These are phyloP conservation scores for Monosporascus cannonballus DNA, from an alignment of 2,329 filamentous ascomycete species.

Conservation along the genomic window DNA sequence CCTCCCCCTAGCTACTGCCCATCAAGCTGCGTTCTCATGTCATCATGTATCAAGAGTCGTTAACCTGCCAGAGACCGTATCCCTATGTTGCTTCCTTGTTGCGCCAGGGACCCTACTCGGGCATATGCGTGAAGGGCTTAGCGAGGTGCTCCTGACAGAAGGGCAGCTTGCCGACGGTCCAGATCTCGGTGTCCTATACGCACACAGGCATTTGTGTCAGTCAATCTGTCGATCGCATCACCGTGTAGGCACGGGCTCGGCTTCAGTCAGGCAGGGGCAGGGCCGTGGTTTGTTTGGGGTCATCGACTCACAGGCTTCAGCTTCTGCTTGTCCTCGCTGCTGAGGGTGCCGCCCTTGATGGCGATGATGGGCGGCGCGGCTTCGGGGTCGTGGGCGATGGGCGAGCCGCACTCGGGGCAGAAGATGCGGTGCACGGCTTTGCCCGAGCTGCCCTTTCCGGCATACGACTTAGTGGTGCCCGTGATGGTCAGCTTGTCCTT, in stretches of 20 bases:
- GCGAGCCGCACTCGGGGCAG: slow-evolving; percentile 63
- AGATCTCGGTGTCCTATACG: slow-evolving; percentile 58
- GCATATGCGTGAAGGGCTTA: slow-evolving; percentile 60
- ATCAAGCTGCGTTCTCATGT: no score
- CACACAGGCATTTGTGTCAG: slow-evolving; percentile 2
- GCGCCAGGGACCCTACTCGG: slow-evolving; percentile 34
- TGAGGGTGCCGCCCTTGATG: slow-evolving; percentile 60
- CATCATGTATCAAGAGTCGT: no score
- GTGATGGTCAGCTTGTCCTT: slow-evolving; percentile 60
- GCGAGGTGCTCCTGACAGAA: slow-evolving; percentile 62
- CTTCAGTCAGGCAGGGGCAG: background rate
- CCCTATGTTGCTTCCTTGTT: slow-evolving; percentile 1
- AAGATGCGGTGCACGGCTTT: slow-evolving; percentile 62
- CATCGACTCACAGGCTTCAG: slow-evolving; percentile 52
- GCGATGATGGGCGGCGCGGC: slow-evolving; percentile 65
- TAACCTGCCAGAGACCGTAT: no score
- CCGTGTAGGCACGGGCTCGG: background rate
- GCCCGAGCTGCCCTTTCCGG: slow-evolving; percentile 54
- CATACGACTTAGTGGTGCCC: slow-evolving; percentile 59
- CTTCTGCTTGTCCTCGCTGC: slow-evolving; percentile 58
- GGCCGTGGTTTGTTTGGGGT: background rate
- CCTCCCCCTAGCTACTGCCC: no score
- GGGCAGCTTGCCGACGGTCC: slow-evolving; percentile 62
- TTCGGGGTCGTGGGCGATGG: slow-evolving; percentile 65
- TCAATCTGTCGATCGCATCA: slow-evolving; percentile 3